phyloP scores from a whole-genome alignment of 495 filamentous ascomycete genomes.

The Saxispiralis lemnorum region DNA sequence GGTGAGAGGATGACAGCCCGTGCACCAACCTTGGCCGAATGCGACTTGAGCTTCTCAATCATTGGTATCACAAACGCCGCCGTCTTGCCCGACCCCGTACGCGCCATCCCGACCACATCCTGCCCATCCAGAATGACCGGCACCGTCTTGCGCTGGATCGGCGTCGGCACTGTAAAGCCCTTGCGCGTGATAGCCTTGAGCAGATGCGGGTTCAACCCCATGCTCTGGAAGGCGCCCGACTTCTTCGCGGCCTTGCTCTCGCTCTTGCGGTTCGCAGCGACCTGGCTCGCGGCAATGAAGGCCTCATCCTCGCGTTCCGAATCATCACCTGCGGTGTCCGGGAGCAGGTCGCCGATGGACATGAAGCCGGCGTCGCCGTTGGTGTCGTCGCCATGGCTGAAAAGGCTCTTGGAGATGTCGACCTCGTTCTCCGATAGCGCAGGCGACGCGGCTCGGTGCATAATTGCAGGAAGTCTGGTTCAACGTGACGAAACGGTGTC shows the following conservation, averaged over 20 bases:
- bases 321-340: background rate
- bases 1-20: constrained; percentile 78
- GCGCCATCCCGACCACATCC: constrained; percentile 94
- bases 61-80: constrained; percentile 96
- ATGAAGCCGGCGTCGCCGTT: constrained; percentile 25
- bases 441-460: constrained; percentile 54
- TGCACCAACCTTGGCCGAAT: constrained; percentile 68
- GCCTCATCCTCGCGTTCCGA: constrained; percentile 41
- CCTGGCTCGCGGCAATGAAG: constrained; percentile 74
- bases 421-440: constrained; percentile 75
- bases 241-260: constrained; percentile 82
- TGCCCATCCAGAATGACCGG: constrained; percentile 72
- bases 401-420: constrained; percentile 71
- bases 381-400: constrained; percentile 38
- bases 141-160: constrained; percentile 92
- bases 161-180: constrained; percentile 87
- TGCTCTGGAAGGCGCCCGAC: constrained; percentile 86
- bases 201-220: constrained; percentile 70
- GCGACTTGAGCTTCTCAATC: constrained; percentile 83
- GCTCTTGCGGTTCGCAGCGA: constrained; percentile 72
- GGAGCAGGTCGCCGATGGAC: background rate
- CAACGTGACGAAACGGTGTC: background rate
- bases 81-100: constrained; percentile 92
- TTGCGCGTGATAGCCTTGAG: constrained; percentile 80
- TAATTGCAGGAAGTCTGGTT: background rate